Evolutionary conservation across 202 grass and related monocot genomes (phyloP).

Genomic region (Setaria viridis): DNA sequence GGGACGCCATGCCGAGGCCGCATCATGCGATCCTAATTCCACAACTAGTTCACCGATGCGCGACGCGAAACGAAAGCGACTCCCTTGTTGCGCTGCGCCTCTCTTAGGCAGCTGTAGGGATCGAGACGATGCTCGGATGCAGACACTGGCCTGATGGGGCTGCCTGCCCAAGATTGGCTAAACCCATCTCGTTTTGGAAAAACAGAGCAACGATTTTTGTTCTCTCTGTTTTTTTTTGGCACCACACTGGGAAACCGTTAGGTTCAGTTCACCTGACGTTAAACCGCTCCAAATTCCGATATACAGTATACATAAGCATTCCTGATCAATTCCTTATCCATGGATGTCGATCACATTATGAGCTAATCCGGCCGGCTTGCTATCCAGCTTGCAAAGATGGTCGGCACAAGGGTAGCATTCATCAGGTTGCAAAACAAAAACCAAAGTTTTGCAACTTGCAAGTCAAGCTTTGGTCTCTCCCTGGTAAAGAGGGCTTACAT

Average conservation of each 20-base stretch:
- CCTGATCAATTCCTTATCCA: background rate
- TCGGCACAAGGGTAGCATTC: background rate
- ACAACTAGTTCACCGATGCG: background rate
- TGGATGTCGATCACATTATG: background rate
- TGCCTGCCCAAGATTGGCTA: background rate
- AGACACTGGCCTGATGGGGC: background rate
- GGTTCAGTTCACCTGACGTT: conserved; percentile 1
- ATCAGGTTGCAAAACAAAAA: background rate
- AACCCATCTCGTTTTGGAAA: background rate
- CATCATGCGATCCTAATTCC: background rate
- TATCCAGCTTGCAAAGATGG: background rate
- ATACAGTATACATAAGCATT: background rate
- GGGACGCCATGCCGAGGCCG: background rate
- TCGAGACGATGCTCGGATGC: background rate
- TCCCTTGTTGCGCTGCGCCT: background rate
- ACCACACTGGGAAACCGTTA: background rate
- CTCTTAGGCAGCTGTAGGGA: background rate
- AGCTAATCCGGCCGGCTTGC: no score
- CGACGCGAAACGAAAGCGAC: conserved; percentile 31
- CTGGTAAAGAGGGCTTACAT: no score
- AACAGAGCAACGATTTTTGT: background rate
- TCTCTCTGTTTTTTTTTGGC: background rate
- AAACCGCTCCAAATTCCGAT: conserved; percentile 21
- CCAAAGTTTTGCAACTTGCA: background rate
- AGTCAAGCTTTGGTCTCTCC: background rate